Percentiles rank a stretch among this genome's conserved stretches.
phyloP scores from a whole-genome alignment of 1,139 yeast species.

The Hyphopichia buzzinii region DNA sequence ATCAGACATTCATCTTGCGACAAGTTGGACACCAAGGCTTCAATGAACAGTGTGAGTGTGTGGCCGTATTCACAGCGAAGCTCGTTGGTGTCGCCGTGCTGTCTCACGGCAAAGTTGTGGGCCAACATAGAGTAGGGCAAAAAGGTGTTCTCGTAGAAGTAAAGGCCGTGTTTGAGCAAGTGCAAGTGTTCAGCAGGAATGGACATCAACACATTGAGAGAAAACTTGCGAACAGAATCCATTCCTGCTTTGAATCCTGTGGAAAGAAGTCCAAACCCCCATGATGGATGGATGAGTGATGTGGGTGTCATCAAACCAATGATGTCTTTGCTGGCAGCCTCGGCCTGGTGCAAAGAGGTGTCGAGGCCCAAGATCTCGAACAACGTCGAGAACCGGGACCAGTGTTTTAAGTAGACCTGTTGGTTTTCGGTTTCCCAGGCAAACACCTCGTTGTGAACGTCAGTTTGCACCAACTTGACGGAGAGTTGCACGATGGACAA shows the following conservation, averaged over 20 bases:
- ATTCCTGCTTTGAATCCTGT: constrained; percentile 77
- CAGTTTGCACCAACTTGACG: constrained; percentile 41
- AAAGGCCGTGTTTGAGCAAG: constrained; percentile 46
- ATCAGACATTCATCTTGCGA: constrained; percentile 23
- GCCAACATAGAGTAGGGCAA: constrained; percentile 69
- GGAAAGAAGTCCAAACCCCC: constrained; percentile 72
- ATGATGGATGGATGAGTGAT: constrained; percentile 57
- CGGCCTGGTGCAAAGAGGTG: constrained; percentile 82
- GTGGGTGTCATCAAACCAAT: constrained; percentile 50
- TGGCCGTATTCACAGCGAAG: constrained; percentile 59
- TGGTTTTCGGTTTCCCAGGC: constrained; percentile 40
- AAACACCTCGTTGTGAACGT: constrained; percentile 44
- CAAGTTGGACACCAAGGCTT: constrained; percentile 39
- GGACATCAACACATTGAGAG: constrained; percentile 55
- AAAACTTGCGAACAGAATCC: constrained; percentile 73
- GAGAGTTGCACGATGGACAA: constrained; percentile 66
- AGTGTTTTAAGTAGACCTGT: constrained; percentile 43
- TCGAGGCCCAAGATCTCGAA: constrained; percentile 83
- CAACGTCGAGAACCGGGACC: constrained; percentile 73
- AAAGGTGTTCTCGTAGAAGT: constrained; percentile 49
- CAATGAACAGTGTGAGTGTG: constrained; percentile 46
- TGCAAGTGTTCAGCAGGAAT: constrained; percentile 49
- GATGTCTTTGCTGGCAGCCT: constrained; percentile 72
- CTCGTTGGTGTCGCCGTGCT: constrained; percentile 19
- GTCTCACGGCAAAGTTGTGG: constrained; percentile 49